These are phyloP conservation scores for Chenopodium formosanum DNA, from an alignment of 148 eudicot species.

Conservation along the genomic window DNA sequence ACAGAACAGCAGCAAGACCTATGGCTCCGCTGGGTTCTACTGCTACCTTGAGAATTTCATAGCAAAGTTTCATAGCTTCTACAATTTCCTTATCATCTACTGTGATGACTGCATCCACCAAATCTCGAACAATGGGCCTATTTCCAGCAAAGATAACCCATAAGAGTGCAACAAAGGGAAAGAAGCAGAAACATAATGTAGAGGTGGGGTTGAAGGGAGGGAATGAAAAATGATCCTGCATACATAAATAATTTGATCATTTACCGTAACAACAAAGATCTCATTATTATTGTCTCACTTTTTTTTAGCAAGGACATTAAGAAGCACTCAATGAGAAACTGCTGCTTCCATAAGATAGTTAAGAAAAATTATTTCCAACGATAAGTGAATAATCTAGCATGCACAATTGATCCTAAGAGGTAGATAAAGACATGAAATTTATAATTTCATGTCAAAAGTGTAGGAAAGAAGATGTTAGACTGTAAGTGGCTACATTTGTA, in stretches of 20 bases:
- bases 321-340: not conserved
- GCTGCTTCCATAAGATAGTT: not conserved
- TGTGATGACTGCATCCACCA: constrained; percentile 69
- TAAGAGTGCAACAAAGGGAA: not conserved
- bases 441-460: no score
- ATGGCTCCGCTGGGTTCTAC: constrained; percentile 97
- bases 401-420: not conserved
- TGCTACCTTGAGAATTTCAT: constrained; percentile 83
- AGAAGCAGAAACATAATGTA: not conserved
- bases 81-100: constrained; percentile 86
- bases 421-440: not conserved
- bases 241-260: not conserved
- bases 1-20: constrained; percentile 84
- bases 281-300: not conserved
- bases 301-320: not conserved
- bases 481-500: not conserved
- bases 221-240: not conserved
- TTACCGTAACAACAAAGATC: not conserved
- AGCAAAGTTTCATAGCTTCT: constrained; percentile 78
- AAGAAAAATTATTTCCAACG: not conserved
- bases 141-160: not conserved
- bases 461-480: not conserved
- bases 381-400: not conserved
- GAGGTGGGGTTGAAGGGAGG: not conserved
- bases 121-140: constrained; percentile 94